phyloP scores from a whole-genome alignment of 257 asterid genomes.

The Handroanthus guayacan region DNA sequence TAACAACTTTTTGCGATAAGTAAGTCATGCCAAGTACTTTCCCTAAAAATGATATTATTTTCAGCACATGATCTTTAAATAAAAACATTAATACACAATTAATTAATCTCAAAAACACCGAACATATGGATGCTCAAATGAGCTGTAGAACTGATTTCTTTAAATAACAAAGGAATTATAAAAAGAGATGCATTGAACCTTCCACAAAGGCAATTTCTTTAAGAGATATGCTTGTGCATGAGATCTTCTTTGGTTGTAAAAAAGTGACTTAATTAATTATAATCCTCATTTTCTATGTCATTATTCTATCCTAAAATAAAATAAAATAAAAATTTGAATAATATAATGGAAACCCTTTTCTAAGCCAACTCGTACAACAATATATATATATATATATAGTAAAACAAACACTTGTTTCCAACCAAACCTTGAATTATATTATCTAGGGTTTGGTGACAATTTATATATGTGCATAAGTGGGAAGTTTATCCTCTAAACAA shows the following conservation, averaged over 20 bases:
- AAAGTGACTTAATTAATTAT: slow-evolving; percentile 15
- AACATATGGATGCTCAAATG: slow-evolving; percentile 18
- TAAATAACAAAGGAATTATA: slow-evolving; percentile 26
- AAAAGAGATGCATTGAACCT: slow-evolving; percentile 48
- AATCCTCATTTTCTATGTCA: slow-evolving; percentile 9
- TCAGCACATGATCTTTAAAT: too few relatives aligned
- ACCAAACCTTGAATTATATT: slow-evolving; percentile 22
- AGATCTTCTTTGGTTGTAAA: slow-evolving; percentile 36
- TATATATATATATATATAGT: background rate
- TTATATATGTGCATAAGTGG: background rate
- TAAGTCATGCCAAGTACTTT: too few relatives aligned
- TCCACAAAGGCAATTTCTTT: slow-evolving; percentile 36
- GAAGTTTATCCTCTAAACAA: slow-evolving; percentile 19
- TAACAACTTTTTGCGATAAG: too few relatives aligned
- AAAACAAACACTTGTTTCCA: slow-evolving; percentile 14
- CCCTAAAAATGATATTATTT: too few relatives aligned
- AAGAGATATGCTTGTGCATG: slow-evolving; percentile 45
- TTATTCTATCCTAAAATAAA: background rate
- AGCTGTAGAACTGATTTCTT: slow-evolving; percentile 34
- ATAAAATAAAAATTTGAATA: background rate
- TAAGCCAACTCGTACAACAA: slow-evolving; percentile 25
- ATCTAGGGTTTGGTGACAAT: slow-evolving; percentile 30
- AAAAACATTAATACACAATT: too few relatives aligned
- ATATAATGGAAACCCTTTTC: background rate
- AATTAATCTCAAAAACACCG: too few relatives aligned